Percentiles rank a stretch among this genome's conserved stretches.
Conservation (phyloP, 495 filamentous ascomycete species). For the Trichoderma gamsii region DNA sequence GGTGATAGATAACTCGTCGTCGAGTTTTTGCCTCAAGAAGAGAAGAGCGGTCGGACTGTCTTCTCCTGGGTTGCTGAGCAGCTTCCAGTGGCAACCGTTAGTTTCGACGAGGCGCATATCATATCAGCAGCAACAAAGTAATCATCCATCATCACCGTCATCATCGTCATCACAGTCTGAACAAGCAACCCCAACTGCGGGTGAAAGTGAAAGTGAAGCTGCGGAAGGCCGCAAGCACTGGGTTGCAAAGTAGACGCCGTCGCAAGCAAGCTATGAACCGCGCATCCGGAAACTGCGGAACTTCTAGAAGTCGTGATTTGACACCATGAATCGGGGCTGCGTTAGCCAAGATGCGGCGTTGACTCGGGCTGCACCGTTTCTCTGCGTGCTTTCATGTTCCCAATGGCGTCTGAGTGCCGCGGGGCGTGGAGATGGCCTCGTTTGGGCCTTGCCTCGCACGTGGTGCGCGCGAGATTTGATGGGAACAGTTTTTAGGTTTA, state of each 20-base stretch:
- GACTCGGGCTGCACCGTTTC: not conserved
- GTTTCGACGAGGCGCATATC: too few species aligned
- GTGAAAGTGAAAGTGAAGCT: too few species aligned
- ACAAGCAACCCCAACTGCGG: too few species aligned
- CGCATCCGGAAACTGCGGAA: slow-evolving; percentile 8
- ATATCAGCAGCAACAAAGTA: too few species aligned
- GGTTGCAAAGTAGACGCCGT: not conserved
- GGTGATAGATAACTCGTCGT: too few species aligned
- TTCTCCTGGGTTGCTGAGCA: too few species aligned
- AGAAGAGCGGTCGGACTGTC: too few species aligned
- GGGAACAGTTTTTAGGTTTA: slow-evolving; percentile 11
- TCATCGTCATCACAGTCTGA: too few species aligned
- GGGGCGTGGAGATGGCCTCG: not conserved
- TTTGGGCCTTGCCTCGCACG: slow-evolving; percentile 6
- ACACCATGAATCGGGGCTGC: not conserved
- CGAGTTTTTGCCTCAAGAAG: too few species aligned
- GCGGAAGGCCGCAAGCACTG: not conserved
- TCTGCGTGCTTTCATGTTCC: not conserved
- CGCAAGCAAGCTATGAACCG: not conserved
- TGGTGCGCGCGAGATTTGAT: slow-evolving; percentile 4
- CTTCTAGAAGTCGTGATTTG: slow-evolving; percentile 6
- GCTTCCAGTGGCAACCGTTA: too few species aligned
- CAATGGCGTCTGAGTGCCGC: slow-evolving; percentile 7
- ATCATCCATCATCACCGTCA: too few species aligned
- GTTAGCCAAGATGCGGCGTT: not conserved